Evolutionary conservation across 768 basidiomycete species (phyloP).

Genomic region (Tricholoma saponaceum): DNA sequence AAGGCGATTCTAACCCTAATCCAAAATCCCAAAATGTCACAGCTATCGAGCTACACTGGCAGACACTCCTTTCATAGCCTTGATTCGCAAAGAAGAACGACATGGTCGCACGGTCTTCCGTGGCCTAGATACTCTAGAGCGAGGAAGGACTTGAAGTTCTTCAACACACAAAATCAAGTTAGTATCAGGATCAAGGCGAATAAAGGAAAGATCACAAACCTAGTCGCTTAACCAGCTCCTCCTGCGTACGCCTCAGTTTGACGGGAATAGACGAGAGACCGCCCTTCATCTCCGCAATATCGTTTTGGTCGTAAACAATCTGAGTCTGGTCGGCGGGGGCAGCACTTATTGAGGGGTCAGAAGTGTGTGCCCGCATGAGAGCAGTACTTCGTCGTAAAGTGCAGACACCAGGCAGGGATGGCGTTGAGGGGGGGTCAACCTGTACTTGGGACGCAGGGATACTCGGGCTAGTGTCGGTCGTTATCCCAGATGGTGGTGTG

Average conservation of each 20-base stretch:
- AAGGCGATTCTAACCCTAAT: too few relatives aligned
- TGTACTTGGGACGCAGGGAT: neutral
- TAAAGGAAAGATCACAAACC: neutral
- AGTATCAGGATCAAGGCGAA: neutral
- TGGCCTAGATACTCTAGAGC: neutral
- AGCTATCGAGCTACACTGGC: too few relatives aligned
- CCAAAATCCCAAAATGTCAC: too few relatives aligned
- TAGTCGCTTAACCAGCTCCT: neutral
- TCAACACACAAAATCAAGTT: too few relatives aligned
- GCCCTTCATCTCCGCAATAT: neutral
- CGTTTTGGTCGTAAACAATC: neutral
- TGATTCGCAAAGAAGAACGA: neutral
- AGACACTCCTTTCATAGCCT: neutral
- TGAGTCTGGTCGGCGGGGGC: neutral
- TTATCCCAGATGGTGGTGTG: neutral
- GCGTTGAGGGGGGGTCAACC: neutral
- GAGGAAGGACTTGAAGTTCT: neutral
- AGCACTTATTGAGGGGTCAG: neutral
- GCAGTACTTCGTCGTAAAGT: neutral
- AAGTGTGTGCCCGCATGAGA: neutral
- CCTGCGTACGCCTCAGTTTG: neutral
- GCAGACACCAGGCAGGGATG: neutral
- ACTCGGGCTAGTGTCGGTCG: neutral
- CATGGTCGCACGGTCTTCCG: neutral
- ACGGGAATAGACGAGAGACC: neutral